Evolutionary conservation across 345 rosid species (phyloP), one percentile per base, ranked within the genome.

Genomic region (Gossypium raimondii): DNA sequence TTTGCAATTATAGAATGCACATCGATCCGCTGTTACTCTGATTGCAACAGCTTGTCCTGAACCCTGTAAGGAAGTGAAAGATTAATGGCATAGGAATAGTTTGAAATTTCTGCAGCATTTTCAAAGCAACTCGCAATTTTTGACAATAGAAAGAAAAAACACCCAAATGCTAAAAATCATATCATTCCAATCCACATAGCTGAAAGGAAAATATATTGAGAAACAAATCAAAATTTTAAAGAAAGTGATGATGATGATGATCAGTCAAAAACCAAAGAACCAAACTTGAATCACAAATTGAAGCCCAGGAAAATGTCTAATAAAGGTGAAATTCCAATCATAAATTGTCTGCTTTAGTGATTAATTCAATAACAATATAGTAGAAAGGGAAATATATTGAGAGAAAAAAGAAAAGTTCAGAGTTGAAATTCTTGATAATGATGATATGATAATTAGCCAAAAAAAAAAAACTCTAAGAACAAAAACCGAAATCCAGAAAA

Each of bases 31-130:
- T 9, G 99, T 95, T 66, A 91, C 92, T 80, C 99, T 80, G 73
- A 93, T 84, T 8, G 98, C 99, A 73, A 95, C 99, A 68, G 97
- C 98, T 85, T 95, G 99, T 47, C 94, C 97, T 63, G 99, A 95
- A 79, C 98, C 99, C 98, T 91, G 72, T 17, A 75, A 57, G 63
- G 73, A 70, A 67, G 73, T 69, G 61, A 59, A 69, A 63, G 11
- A 13, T 0, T 13, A 24, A 70, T 57, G 25, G 34, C 52, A 78
- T 38, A 74, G 17, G 67, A 18, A 66, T 20, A 29, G 17, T 53
- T 11, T 18, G 18, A 11, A 27, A 18, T 9, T 14, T 18, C 7
- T 43, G 45, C 16, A 62, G 18, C 11, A 34, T 7, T 61, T 16
- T 29, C 45, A 34, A 29, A 29, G 67, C 45, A 62, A 62, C 20